phyloP scores from a whole-genome alignment of 345 rosid species.

The Geranium rotundifolium region DNA sequence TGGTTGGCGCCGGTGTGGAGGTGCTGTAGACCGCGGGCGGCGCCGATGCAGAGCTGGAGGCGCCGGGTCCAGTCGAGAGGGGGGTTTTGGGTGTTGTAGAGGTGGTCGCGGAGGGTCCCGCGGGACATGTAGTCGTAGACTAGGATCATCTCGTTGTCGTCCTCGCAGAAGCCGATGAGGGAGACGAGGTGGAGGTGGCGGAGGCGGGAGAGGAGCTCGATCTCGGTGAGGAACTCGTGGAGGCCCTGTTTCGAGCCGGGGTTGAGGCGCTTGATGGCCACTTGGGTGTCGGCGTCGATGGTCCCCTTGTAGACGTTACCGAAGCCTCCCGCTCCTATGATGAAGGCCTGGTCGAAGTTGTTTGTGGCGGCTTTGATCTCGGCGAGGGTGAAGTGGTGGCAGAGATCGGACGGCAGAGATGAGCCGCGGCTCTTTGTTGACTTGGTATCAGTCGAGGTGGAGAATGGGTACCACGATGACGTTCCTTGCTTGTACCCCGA shows the following conservation, averaged over 20 bases:
- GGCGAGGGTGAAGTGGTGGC: slow-evolving; percentile 17
- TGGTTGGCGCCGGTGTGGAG: slow-evolving; percentile 4
- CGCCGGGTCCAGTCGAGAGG: slow-evolving; percentile 22
- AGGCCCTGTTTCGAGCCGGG: slow-evolving; percentile 19
- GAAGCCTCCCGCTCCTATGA: slow-evolving; percentile 25
- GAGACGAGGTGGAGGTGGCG: slow-evolving; percentile 23
- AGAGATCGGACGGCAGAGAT: slow-evolving; percentile 8
- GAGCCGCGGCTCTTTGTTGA: too few relatives aligned
- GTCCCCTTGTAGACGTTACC: slow-evolving; percentile 25
- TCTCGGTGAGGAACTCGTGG: slow-evolving; percentile 24
- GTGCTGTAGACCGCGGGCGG: slow-evolving; percentile 26
- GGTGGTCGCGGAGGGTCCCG: slow-evolving; percentile 16
- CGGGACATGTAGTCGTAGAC: slow-evolving; percentile 23
- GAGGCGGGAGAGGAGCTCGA: slow-evolving; percentile 22
- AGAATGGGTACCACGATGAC: not conserved
- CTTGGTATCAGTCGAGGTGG: too few relatives aligned
- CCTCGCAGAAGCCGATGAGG: slow-evolving; percentile 28
- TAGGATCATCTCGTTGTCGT: slow-evolving; percentile 27
- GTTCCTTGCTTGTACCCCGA: not conserved
- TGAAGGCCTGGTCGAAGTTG: slow-evolving; percentile 9
- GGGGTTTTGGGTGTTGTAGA: slow-evolving; percentile 9
- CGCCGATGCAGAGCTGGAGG: slow-evolving; percentile 26
- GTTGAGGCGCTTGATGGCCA: slow-evolving; percentile 28
- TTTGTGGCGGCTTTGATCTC: slow-evolving; percentile 17
- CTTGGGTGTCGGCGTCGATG: slow-evolving; percentile 12